Evolutionary conservation across 352 stramenopile species (phyloP).

Genomic region (Peronosclerospora sorghi): DNA sequence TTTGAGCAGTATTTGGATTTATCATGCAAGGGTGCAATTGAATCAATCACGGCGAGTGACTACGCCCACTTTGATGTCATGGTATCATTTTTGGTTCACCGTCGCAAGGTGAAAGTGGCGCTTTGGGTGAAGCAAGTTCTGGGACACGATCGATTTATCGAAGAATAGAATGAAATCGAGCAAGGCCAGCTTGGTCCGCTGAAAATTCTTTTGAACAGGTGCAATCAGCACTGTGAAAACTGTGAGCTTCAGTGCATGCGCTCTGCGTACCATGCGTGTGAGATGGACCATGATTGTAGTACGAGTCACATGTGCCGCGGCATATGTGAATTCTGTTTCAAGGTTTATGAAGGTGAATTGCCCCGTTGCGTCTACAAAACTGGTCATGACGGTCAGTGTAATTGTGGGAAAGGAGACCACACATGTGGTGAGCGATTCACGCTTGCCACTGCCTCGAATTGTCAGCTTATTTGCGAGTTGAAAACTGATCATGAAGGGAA

Average conservation of each 20-base stretch:
- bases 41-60: slow-evolving; percentile 14
- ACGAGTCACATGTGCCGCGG: slow-evolving; percentile 27
- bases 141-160: slow-evolving; percentile 18
- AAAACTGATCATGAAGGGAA: slow-evolving; percentile 14
- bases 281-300: slow-evolving; percentile 27
- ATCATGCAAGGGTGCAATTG: slow-evolving; percentile 8
- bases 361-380: slow-evolving; percentile 18
- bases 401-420: slow-evolving; percentile 28
- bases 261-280: slow-evolving; percentile 18
- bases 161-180: slow-evolving; percentile 23
- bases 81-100: slow-evolving; percentile 26
- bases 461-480: slow-evolving; percentile 12
- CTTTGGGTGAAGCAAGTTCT: slow-evolving; percentile 24
- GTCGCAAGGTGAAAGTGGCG: slow-evolving; percentile 20
- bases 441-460: slow-evolving; percentile 23
- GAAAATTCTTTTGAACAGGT: slow-evolving; percentile 19
- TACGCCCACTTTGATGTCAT: slow-evolving; percentile 25
- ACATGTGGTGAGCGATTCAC: slow-evolving; percentile 22
- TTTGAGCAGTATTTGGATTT: slow-evolving; percentile 19
- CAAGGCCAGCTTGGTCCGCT: slow-evolving; percentile 14
- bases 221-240: slow-evolving; percentile 17
- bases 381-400: slow-evolving; percentile 27
- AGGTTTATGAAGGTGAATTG: slow-evolving; percentile 7
- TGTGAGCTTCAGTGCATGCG: slow-evolving; percentile 33
- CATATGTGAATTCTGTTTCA: slow-evolving; percentile 25